Conservation (phyloP, 2,329 filamentous ascomycete species). For the Apiospora aurea region DNA sequence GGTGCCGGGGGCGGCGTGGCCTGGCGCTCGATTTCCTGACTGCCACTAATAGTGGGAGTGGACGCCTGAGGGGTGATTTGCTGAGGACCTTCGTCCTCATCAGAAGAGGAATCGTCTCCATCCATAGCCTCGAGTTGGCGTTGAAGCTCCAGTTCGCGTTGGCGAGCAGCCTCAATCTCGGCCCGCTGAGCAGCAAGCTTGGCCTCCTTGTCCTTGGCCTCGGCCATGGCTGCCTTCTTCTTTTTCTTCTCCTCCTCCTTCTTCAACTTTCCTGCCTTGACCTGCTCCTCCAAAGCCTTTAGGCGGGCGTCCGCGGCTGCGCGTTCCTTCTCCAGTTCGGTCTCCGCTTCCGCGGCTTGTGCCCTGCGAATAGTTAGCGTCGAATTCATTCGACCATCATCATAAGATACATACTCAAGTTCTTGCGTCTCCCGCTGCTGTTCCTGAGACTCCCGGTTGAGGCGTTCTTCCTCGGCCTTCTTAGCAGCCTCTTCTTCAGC, state of each 20-base stretch:
- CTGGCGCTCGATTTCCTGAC: slow-evolving; percentile 55
- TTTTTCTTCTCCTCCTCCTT: slow-evolving; percentile 95
- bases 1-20: slow-evolving; percentile 58
- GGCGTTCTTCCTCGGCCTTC: slow-evolving; percentile 70
- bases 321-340: slow-evolving; percentile 80
- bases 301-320: slow-evolving; percentile 83
- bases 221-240: slow-evolving; percentile 86
- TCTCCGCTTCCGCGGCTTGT: slow-evolving; percentile 76
- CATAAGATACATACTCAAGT: slow-evolving; percentile 75
- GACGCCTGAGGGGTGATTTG: slow-evolving; percentile 71
- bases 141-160: slow-evolving; percentile 88
- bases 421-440: slow-evolving; percentile 76
- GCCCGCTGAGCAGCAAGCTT: slow-evolving; percentile 84
- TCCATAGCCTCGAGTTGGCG: slow-evolving; percentile 80
- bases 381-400: neutral
- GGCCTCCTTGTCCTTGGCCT: slow-evolving; percentile 87
- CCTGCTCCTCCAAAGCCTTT: slow-evolving; percentile 90
- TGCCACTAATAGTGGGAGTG: slow-evolving; percentile 61
- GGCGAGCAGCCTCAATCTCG: slow-evolving; percentile 89
- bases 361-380: slow-evolving; percentile 59
- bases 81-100: slow-evolving; percentile 81
- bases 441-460: slow-evolving; percentile 75
- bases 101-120: slow-evolving; percentile 78
- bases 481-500: slow-evolving; percentile 63
- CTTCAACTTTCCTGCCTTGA: slow-evolving; percentile 90